Evolutionary conservation across 176 grass and related monocot species (phyloP).

Genomic region (Metroxylon sagu): DNA sequence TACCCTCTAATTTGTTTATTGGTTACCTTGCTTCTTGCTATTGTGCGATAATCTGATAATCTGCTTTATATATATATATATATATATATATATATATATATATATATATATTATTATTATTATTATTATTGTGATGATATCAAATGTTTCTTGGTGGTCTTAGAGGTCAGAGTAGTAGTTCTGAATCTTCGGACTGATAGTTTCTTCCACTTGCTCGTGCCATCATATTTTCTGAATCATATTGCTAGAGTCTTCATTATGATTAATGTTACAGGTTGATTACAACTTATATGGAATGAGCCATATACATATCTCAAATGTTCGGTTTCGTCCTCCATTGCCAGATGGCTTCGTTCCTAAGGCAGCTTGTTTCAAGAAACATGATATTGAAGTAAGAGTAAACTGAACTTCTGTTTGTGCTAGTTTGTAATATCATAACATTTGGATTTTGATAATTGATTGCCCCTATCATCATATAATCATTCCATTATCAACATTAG

Average conservation of each 20-base stretch:
- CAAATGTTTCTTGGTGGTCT: too few species aligned
- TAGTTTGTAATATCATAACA: background rate
- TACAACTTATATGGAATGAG: constrained; percentile 98
- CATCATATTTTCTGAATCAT: too few species aligned
- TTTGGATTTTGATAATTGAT: background rate
- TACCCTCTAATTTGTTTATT: too few species aligned
- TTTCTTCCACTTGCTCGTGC: too few species aligned
- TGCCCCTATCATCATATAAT: constrained; percentile 4
- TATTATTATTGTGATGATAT: too few species aligned
- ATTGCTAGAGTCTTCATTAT: constrained; percentile 12
- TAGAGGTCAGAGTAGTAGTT: too few species aligned
- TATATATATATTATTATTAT: too few species aligned
- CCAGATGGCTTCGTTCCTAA: constrained; percentile 57
- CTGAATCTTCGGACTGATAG: too few species aligned
- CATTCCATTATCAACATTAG: constrained; percentile 29
- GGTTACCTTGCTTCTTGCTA: too few species aligned
- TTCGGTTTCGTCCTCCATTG: constrained; percentile 76
- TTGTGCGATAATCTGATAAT: too few species aligned
- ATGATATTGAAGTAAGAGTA: constrained; percentile 25
- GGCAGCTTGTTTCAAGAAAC: constrained; percentile 20
- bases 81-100: too few species aligned
- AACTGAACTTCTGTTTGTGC: constrained; percentile 17
- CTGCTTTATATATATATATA: too few species aligned
- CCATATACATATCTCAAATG: constrained; percentile 78
- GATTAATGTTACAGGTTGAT: constrained; percentile 60